Percentiles rank a stretch among this genome's conserved stretches.
These are phyloP conservation scores for Balamuthia mandrillaris DNA, from an alignment of 208 protist species.

Conservation along the genomic window DNA sequence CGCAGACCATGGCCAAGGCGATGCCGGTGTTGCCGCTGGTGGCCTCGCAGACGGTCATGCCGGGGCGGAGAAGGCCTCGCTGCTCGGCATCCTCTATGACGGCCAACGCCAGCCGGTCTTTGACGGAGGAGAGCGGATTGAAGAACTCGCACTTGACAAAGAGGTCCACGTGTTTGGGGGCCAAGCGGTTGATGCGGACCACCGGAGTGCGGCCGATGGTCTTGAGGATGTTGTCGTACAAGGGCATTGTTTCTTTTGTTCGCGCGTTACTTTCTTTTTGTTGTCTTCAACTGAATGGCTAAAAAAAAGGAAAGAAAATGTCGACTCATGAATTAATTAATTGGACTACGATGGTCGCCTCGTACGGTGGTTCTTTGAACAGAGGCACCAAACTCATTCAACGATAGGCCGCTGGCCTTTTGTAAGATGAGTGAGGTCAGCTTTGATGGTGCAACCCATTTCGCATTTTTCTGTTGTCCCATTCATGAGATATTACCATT, in stretches of 20 bases:
- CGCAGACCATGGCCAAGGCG: constrained; percentile 62
- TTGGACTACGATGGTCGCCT: too few species aligned
- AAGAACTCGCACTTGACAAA: constrained; percentile 67
- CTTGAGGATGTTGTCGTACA: constrained; percentile 64
- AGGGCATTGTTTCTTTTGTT: neutral
- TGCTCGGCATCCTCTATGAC: constrained; percentile 63
- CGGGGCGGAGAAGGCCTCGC: constrained; percentile 46
- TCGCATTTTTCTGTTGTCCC: too few species aligned
- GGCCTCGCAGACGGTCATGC: constrained; percentile 65
- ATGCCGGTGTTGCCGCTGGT: constrained; percentile 67
- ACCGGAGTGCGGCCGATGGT: constrained; percentile 85
- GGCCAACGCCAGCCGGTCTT: constrained; percentile 58
- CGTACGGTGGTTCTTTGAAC: too few species aligned
- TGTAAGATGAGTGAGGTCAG: too few species aligned
- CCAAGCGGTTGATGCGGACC: constrained; percentile 73
- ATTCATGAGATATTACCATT: too few species aligned
- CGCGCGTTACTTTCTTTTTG: too few species aligned
- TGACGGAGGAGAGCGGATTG: constrained; percentile 61
- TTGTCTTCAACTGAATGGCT: too few species aligned
- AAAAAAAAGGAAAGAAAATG: too few species aligned
- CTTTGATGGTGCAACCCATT: too few species aligned
- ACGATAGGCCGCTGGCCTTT: too few species aligned
- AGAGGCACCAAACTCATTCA: too few species aligned
- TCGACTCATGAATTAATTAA: too few species aligned
- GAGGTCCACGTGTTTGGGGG: constrained; percentile 32